Evolutionary conservation across 805 yeast genomes (phyloP).

Genomic region (Nakazawaea wickerhamii): DNA sequence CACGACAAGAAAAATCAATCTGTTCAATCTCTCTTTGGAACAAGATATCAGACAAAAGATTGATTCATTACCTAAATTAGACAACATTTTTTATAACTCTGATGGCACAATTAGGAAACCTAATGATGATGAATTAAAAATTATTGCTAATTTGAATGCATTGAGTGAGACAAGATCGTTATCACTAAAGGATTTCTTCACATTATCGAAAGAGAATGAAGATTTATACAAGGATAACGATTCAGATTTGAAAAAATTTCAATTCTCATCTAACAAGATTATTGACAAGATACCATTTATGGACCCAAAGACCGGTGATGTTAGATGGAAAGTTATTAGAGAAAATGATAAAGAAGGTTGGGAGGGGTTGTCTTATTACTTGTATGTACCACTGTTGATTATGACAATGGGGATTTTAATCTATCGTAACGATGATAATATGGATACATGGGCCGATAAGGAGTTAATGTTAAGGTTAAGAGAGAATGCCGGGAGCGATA

Average conservation of each 20-base stretch:
- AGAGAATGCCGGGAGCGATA: constrained; percentile 55
- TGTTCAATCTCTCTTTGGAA: constrained; percentile 44
- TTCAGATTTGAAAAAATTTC: constrained; percentile 51
- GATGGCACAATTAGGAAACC: constrained; percentile 75
- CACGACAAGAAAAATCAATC: background rate
- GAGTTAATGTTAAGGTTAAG: constrained; percentile 74
- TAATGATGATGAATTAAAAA: constrained; percentile 63
- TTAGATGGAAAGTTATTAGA: constrained; percentile 73
- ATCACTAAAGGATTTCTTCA: constrained; percentile 37
- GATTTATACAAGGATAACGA: constrained; percentile 56
- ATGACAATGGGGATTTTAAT: constrained; percentile 46
- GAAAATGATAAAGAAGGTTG: constrained; percentile 79
- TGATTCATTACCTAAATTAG: constrained; percentile 57
- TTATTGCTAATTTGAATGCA: constrained; percentile 64
- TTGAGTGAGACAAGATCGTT: constrained; percentile 54
- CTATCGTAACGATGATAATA: constrained; percentile 43
- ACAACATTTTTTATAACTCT: constrained; percentile 63
- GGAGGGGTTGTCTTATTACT: constrained; percentile 70
- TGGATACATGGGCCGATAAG: constrained; percentile 76
- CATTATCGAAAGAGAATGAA: constrained; percentile 49
- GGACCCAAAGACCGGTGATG: constrained; percentile 71
- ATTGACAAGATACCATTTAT: constrained; percentile 81
- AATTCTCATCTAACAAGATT: constrained; percentile 55
- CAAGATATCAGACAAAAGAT: constrained; percentile 57
- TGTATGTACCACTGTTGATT: constrained; percentile 66